A percentile compares a stretch with the other conserved stretches of the same genome.
Conservation (phyloP, 352 stramenopile species). For the Paralagenidium karlingii region DNA sequence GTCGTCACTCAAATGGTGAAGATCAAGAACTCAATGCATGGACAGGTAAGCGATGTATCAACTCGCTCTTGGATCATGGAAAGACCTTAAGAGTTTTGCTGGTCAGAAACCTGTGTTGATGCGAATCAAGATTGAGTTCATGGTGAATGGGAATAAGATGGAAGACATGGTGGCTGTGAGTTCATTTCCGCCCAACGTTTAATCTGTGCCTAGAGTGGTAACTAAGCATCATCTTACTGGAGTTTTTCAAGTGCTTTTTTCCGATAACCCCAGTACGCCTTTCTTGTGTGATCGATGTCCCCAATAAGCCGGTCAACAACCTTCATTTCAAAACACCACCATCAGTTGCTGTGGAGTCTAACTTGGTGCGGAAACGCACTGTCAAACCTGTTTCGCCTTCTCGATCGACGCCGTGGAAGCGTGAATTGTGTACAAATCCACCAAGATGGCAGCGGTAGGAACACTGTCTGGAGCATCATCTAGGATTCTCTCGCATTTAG, state of each 20-base stretch:
- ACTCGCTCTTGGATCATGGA: not conserved
- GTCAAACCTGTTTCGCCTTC: slow-evolving; percentile 19
- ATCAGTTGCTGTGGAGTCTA: no score
- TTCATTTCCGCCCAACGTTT: slow-evolving; percentile 61
- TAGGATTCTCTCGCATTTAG: slow-evolving; percentile 26
- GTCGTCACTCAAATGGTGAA: slow-evolving; percentile 91
- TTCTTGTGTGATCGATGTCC: slow-evolving; percentile 56
- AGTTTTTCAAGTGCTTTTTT: slow-evolving; percentile 23
- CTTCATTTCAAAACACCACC: slow-evolving; percentile 13
- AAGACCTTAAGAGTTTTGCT: slow-evolving; percentile 1
- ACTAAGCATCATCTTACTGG: no score
- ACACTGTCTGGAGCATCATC: slow-evolving; percentile 33
- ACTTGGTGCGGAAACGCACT: no score
- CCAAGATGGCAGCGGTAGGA: slow-evolving; percentile 53
- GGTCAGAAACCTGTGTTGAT: slow-evolving; percentile 78
- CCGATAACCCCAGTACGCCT: slow-evolving; percentile 64
- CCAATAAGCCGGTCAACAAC: slow-evolving; percentile 56
- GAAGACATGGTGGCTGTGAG: slow-evolving; percentile 77
- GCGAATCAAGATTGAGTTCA: slow-evolving; percentile 75
- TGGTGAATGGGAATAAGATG: slow-evolving; percentile 72
- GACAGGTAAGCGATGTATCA: slow-evolving; percentile 37
- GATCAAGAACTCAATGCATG: slow-evolving; percentile 92
- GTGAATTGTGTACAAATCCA: slow-evolving; percentile 57
- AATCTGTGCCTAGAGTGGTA: slow-evolving; percentile 10
- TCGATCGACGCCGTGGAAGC: slow-evolving; percentile 20